Evolutionary conservation across 2,329 filamentous ascomycete species (phyloP).

Genomic region (Falciphora oryzae): DNA sequence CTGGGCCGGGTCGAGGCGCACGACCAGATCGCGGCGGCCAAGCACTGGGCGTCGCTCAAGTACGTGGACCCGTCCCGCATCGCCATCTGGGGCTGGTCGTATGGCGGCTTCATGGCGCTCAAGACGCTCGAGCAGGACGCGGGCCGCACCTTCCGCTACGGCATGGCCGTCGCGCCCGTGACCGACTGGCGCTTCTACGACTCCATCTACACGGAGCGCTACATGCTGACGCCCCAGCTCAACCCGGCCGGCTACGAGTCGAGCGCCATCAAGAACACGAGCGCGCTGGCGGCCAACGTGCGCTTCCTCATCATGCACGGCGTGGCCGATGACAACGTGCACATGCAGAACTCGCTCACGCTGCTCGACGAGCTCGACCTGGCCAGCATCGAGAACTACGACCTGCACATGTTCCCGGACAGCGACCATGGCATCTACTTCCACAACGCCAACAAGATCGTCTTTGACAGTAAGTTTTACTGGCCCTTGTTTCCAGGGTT

Average conservation of each 20-base stretch:
- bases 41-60: constrained; percentile 71
- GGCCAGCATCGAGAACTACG: constrained; percentile 81
- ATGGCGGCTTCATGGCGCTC: constrained; percentile 89
- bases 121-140: constrained; percentile 92
- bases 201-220: constrained; percentile 89
- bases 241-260: constrained; percentile 74
- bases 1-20: constrained; percentile 79
- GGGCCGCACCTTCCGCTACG: constrained; percentile 87
- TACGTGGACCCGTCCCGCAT: constrained; percentile 81
- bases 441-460: constrained; percentile 84
- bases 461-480: constrained; percentile 76
- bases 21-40: constrained; percentile 87
- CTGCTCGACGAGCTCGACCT: constrained; percentile 83
- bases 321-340: constrained; percentile 94
- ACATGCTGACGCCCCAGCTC: constrained; percentile 90
- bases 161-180: constrained; percentile 97
- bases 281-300: constrained; percentile 67
- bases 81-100: constrained; percentile 98
- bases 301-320: constrained; percentile 96
- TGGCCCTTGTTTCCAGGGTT: background rate
- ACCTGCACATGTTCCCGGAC: constrained; percentile 94
- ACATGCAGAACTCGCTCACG: constrained; percentile 88
- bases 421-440: constrained; percentile 94
- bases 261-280: constrained; percentile 67
- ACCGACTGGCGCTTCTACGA: constrained; percentile 98